Conservation (phyloP, 2,329 filamentous ascomycete species). For the Rutstroemia sp. region DNA sequence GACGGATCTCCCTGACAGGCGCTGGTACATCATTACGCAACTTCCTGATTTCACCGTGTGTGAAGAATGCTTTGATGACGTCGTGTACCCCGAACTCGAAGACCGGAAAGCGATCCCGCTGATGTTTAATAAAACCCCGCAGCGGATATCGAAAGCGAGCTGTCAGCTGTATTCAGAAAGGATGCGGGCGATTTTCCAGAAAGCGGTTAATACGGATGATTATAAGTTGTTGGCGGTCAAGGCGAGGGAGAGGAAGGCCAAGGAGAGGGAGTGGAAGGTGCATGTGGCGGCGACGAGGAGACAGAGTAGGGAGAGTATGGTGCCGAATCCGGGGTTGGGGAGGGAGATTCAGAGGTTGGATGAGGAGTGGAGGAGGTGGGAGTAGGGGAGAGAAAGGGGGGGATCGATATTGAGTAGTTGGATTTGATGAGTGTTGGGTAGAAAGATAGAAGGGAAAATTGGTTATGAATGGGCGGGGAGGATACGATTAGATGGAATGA, state of each 20-base stretch:
- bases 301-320: conserved; percentile 7
- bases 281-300: conserved; percentile 18
- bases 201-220: conserved; percentile 60
- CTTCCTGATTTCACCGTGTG: conserved; percentile 78
- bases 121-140: conserved; percentile 57
- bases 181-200: conserved; percentile 68
- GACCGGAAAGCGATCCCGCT: conserved; percentile 49
- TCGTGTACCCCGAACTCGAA: conserved; percentile 62
- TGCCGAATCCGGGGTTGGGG: conserved; percentile 9
- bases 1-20: conserved; percentile 46
- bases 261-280: conserved; percentile 21
- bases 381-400: conserved; percentile 28
- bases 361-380: conserved; percentile 45
- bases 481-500: neutral
- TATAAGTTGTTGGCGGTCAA: conserved; percentile 52
- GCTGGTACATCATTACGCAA: conserved; percentile 72
- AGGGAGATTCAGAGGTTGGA: conserved; percentile 40
- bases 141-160: conserved; percentile 44
- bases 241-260: conserved; percentile 45
- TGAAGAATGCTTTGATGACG: conserved; percentile 75
- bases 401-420: neutral
- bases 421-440: no score
- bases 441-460: neutral
- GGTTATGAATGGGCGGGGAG: conserved; percentile 3
- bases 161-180: conserved; percentile 77